Evolutionary conservation across 805 yeast genomes (phyloP), one percentile per base, ranked within the genome.

Genomic region (Saturnispora serradocipensis): DNA sequence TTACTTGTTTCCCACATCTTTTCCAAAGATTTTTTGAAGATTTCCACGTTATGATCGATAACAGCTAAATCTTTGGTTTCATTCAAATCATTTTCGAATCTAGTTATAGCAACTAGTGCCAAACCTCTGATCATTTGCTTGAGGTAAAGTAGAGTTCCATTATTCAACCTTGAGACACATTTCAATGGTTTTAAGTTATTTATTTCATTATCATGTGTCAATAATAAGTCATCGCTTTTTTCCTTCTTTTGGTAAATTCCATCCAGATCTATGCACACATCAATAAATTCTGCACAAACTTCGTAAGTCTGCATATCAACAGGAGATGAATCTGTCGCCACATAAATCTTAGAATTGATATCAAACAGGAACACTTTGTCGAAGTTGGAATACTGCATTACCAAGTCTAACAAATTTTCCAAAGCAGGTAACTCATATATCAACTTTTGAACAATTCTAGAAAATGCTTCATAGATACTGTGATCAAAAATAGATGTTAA

Each of bases 271-370:
- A 89, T 84, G 3, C 96, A 84, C 15, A 91, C 93, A 66, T 93
- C 98, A 45, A 93, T 91, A 62, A 93, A 93, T 62, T 93, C 98
- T 0, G 97, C 95, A 67, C 98, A 93, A 2, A 91, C 95, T 65
- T 93, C 97, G 65, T 93, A 93, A 0, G 95, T 87, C 62, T 89
- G 96, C 40, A 88, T 85, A 68, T 91, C 98, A 39, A 91, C 96
- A 0, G 98, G 97, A 2, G 90, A 82, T 0, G 96, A 86, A 66
- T 93, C 99, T 0, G 98, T 91, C 5, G 97, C 97, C 46, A 91
- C 89, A 64, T 91, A 93, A 20, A 93, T 87, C 65, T 93, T 93
- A 16, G 96, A 86, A 61, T 87, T 86, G 25, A 91, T 81, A 64
- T 93, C 99, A 61, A 93, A 91, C 52, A 93, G 66, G 61, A 90